phyloP scores from a whole-genome alignment of 768 basidiomycete genomes.

The Boletus subparvulus region DNA sequence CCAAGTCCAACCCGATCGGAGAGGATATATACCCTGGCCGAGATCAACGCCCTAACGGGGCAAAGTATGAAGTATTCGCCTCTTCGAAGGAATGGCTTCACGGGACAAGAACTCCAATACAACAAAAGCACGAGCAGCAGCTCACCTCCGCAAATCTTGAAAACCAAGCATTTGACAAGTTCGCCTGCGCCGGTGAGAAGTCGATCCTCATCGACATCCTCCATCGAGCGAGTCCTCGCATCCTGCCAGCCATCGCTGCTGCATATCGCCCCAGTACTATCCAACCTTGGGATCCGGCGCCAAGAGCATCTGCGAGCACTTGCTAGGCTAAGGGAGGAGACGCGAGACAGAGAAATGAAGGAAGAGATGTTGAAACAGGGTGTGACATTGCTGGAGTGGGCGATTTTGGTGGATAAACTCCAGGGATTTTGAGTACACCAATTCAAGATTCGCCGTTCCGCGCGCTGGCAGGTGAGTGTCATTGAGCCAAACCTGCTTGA shows the following conservation, averaged over 20 bases:
- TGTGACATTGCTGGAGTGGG: slow-evolving; percentile 76
- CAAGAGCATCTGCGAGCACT: slow-evolving; percentile 65
- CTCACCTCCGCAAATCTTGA: slow-evolving; percentile 22
- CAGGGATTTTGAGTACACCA: slow-evolving; percentile 34
- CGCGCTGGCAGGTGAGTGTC: background rate
- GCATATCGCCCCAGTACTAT: slow-evolving; percentile 59
- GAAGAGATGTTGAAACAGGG: slow-evolving; percentile 68
- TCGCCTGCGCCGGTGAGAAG: slow-evolving; percentile 16
- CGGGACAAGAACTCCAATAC: slow-evolving; percentile 9
- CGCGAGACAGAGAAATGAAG: slow-evolving; percentile 65
- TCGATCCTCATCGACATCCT: slow-evolving; percentile 38
- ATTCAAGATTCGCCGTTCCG: background rate
- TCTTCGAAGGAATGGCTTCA: slow-evolving; percentile 16
- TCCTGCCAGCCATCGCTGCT: slow-evolving; percentile 65
- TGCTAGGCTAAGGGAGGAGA: slow-evolving; percentile 59
- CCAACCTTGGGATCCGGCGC: slow-evolving; percentile 55
- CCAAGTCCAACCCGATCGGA: slow-evolving; percentile 34
- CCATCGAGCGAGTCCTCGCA: slow-evolving; percentile 53
- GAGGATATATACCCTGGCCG: slow-evolving; percentile 35
- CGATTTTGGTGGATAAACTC: slow-evolving; percentile 67
- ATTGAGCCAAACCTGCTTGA: background rate
- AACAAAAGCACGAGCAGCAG: slow-evolving; percentile 18
- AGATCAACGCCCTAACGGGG: slow-evolving; percentile 32
- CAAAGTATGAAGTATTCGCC: slow-evolving; percentile 27
- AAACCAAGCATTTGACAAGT: slow-evolving; percentile 7